Evolutionary conservation across 2,329 filamentous ascomycete genomes (phyloP).

Genomic region (Fusarium sp.): DNA sequence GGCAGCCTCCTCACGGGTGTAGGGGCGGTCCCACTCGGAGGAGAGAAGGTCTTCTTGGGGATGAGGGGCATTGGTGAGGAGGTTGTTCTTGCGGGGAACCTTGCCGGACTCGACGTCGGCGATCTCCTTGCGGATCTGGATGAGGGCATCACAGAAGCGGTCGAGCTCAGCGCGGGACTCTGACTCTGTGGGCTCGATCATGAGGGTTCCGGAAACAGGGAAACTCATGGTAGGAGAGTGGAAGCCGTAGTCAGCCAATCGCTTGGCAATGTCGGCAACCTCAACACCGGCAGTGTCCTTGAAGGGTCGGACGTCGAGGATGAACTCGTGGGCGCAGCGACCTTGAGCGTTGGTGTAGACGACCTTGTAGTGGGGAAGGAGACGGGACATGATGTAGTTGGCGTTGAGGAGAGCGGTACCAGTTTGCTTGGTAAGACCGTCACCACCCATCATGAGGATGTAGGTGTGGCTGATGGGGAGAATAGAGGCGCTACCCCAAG

Average conservation of each 20-base stretch:
- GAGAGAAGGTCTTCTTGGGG: conserved; percentile 82
- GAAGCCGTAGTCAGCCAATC: conserved; percentile 96
- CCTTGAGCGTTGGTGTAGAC: conserved; percentile 91
- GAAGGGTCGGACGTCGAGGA: conserved; percentile 88
- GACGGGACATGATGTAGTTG: conserved; percentile 93
- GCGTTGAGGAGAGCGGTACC: conserved; percentile 93
- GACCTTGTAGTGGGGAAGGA: conserved; percentile 87
- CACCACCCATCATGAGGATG: conserved; percentile 84
- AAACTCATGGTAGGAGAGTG: conserved; percentile 97
- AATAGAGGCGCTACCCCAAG: conserved; percentile 90
- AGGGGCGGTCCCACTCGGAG: conserved; percentile 80
- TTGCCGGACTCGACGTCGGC: conserved; percentile 83
- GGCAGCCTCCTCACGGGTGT: conserved; percentile 83
- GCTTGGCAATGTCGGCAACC: conserved; percentile 95
- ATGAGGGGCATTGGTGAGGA: conserved; percentile 91
- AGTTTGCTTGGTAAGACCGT: conserved; percentile 87
- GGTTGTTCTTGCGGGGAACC: conserved; percentile 79
- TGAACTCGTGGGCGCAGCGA: conserved; percentile 98
- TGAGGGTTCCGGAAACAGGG: conserved; percentile 93
- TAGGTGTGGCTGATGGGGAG: conserved; percentile 95
- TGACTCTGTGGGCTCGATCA: conserved; percentile 97
- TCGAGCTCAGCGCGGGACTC: conserved; percentile 93
- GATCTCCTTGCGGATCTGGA: conserved; percentile 88
- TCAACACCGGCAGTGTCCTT: conserved; percentile 85
- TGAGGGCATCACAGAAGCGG: conserved; percentile 89